Base-by-base conservation (phyloP, 352 stramenopile genomes). In the Pythium brachiatum region DNA sequence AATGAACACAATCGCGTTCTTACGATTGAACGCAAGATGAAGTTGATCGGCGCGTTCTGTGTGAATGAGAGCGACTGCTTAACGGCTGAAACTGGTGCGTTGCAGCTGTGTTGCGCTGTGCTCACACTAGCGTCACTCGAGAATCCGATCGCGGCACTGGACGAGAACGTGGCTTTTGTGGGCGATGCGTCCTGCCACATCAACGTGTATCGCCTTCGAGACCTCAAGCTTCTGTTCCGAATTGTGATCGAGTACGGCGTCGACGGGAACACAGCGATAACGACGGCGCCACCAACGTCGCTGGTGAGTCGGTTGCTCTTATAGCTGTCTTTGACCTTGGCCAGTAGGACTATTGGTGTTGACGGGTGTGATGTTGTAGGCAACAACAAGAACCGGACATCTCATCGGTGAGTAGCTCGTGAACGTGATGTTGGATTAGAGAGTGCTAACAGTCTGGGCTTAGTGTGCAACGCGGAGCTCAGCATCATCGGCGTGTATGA, bases 41-140 rank as follows among this genome's bases (percentile, higher is more conserved):
- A 62, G 26, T 75, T 80, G 0, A 62, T 89, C 0, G 81, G 78
- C 0, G 72, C 83, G 0, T 85, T 86, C 41, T 89, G 74, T 39
- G 74, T 62, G 0, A 67, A 60, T 1, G 78, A 83, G 12, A 61
- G 88, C 13, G 16, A 36, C 13, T 20, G 84, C 2, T 36, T 56
- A 23, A 20, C 39, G 36, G 9, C 36, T 44, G 36, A 18, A 21
- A 44, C 3, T 44, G 7, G 8, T 27, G 41, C 74, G 25, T 47
- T 51, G 13, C 64, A 74, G 15, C 53, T 52, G 7, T 70, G 65
- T 7, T 66, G 60, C 39, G 46, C 47, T n/a, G 44, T 72, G n/a
- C 44, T 71, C 2, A 66, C 69, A 9, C 31, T 56, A 7, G 44
- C 38, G 46, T 57, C 46, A 21, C 52, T 56, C 32, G 60, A 64